phyloP scores from a whole-genome alignment of 371 early-diverging fungal genomes.

The Saksenaea oblongispora region DNA sequence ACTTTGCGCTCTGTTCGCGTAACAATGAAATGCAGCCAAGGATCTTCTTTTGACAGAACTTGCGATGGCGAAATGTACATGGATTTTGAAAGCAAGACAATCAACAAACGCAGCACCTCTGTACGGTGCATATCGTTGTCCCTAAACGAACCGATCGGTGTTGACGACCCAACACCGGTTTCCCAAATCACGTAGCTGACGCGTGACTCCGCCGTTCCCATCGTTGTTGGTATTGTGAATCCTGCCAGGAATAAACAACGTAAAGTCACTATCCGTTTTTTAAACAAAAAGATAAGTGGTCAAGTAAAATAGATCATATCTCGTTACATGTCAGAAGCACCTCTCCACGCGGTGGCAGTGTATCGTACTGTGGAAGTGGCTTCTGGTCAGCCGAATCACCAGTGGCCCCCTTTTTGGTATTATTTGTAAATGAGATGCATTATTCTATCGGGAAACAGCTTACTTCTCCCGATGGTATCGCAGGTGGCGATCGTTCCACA shows the following conservation, averaged over 20 bases:
- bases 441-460: constrained; percentile 1
- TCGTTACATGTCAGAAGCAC: constrained; percentile 31
- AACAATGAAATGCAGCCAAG: constrained; percentile 57
- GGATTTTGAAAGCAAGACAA: constrained; percentile 73
- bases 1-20: constrained; percentile 72
- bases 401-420: not conserved
- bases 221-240: constrained; percentile 73
- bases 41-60: constrained; percentile 59
- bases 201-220: constrained; percentile 41
- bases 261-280: constrained; percentile 28
- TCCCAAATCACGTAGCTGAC: constrained; percentile 86
- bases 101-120: constrained; percentile 76
- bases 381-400: constrained; percentile 13
- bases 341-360: constrained; percentile 35
- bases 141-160: constrained; percentile 67
- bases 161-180: constrained; percentile 70
- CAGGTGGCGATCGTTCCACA: constrained; percentile 21
- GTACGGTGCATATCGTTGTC: constrained; percentile 71
- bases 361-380: constrained; percentile 30
- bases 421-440: not conserved
- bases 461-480: constrained; percentile 4
- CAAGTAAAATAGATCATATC: not conserved
- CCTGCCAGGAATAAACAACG: constrained; percentile 71
- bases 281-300: not conserved
- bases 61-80: constrained; percentile 77